These are phyloP conservation scores for Strigomonas culicis DNA, from an alignment of 208 protist species.

Conservation along the genomic window DNA sequence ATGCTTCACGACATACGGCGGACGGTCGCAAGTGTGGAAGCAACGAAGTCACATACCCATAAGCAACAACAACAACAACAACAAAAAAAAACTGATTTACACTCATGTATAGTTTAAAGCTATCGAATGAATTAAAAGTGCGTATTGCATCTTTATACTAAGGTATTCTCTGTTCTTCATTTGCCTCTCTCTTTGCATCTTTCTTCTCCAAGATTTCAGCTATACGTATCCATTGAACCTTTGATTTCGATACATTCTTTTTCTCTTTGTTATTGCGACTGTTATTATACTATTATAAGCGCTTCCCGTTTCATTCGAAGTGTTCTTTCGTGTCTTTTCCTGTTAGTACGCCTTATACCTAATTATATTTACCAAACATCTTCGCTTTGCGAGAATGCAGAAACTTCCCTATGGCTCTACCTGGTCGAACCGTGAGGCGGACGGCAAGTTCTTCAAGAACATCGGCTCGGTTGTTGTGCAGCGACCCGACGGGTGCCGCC, in stretches of 20 bases:
- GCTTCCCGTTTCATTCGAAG: not conserved
- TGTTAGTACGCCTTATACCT: slow-evolving; percentile 6
- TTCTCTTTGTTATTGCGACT: slow-evolving; percentile 2
- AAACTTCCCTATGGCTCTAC: slow-evolving; percentile 24
- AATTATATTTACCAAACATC: not conserved
- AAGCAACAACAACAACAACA: no score
- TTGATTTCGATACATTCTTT: not conserved
- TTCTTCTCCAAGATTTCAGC: not conserved
- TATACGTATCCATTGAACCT: not conserved
- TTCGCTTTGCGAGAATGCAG: slow-evolving; percentile 6
- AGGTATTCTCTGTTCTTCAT: not conserved
- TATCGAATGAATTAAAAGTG: not conserved
- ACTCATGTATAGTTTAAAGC: not conserved
- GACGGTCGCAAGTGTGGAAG: no score
- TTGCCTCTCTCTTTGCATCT: slow-evolving; percentile 5
- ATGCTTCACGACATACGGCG: no score
- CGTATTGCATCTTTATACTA: not conserved
- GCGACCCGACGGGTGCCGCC: no score
- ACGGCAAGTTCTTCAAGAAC: slow-evolving; percentile 61
- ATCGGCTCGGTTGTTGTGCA: slow-evolving; percentile 13
- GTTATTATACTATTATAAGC: not conserved
- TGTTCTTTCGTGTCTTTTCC: slow-evolving; percentile 7
- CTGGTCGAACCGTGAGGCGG: slow-evolving; percentile 44
- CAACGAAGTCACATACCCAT: no score
- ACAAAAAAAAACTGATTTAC: no score